Base-by-base conservation (phyloP, 1,139 yeast species). In the Eremothecium gossypii region DNA sequence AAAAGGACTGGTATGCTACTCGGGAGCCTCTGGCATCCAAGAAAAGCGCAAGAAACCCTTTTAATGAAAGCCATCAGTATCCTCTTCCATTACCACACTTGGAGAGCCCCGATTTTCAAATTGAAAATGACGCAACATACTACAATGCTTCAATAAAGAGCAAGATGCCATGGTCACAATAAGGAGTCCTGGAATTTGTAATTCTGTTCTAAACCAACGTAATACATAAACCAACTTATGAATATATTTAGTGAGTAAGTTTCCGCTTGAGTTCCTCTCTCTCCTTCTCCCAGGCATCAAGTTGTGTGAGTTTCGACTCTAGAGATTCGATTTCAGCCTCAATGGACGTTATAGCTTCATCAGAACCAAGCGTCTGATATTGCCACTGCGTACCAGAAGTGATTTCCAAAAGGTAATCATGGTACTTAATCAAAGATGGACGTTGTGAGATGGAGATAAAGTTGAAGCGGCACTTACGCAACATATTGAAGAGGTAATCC, bases 371-470 rank as follows among this genome's bases (percentile, higher is more conserved):
- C 50, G 67, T 67, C 35, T 66, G 71, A 45, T 72, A 65, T 30
- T 65, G 64, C 76, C 79, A 76, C 26, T 69, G 60, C 39, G 72
- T 73, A 27, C 46, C 47, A 23, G 50, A 52, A 38, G 77, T 74
- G 30, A 82, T 74, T 45, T 86, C 89, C 44, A 87, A 66, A 38
- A 83, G 63, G 43, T 71, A 69, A 53, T 82, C 89, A 63, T 89
- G 97, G 61, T 86, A 87, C 61, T 85, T 83, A 67, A 85, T 76
- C 58, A 89, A 70, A 42, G 86, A 72, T 30, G 95, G 94, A 42
- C 96, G 75, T 61, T 87, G 96, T 39, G 89, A 78, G 48, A 89
- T 76, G 1, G 96, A 86, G 45, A 89, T 76, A 49, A 84, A 77
- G 1, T 95, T 83, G 58, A 86, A 83, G 38, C 78, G 75, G 54